phyloP scores from a whole-genome alignment of 345 rosid species.

The Lepidium aucheri region DNA sequence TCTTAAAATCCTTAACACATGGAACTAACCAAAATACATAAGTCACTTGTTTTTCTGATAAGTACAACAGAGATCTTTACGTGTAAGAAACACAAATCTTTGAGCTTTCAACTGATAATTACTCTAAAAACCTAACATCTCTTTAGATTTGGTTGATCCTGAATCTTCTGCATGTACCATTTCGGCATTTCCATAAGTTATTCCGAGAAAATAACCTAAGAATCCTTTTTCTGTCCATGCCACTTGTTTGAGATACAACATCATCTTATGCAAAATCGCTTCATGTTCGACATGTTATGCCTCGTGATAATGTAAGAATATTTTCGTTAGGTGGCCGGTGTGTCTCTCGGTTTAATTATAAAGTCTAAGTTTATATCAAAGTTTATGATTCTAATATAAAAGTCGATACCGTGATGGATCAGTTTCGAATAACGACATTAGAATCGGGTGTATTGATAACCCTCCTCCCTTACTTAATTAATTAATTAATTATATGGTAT shows the following conservation, averaged over 20 bases:
- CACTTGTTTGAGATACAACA: not conserved
- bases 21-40: not conserved
- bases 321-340: too few species aligned
- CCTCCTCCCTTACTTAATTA: too few species aligned
- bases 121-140: not conserved
- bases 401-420: too few species aligned
- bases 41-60: not conserved
- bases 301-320: not conserved
- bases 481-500: too few species aligned
- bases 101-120: not conserved
- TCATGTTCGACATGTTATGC: not conserved
- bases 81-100: not conserved
- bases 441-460: too few species aligned
- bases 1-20: not conserved
- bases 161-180: not conserved
- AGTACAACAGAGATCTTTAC: not conserved
- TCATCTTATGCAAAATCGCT: not conserved
- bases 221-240: not conserved
- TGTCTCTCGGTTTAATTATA: too few species aligned
- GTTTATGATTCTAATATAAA: too few species aligned
- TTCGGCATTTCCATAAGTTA: not conserved
- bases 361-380: too few species aligned
- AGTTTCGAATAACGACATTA: too few species aligned
- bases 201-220: not conserved
- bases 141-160: not conserved